These are phyloP conservation scores for Trichoderma simmonsii DNA, from an alignment of 2,329 filamentous ascomycete species.

Conservation along the genomic window DNA sequence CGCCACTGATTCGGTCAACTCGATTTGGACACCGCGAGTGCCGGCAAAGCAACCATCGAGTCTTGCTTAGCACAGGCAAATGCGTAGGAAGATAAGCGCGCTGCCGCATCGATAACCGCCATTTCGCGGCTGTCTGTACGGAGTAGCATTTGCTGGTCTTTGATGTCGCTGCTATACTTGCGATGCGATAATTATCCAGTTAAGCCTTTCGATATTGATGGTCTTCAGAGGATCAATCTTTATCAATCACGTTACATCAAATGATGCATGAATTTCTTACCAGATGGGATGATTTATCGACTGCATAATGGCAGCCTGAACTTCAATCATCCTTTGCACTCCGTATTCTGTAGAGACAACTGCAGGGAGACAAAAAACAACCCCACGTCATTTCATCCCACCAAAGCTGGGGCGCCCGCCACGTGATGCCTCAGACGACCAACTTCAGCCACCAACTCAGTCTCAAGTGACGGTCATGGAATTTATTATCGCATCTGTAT, in stretches of 20 bases:
- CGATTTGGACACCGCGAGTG: constrained; percentile 13
- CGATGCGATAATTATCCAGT: background rate
- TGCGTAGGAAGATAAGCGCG: constrained; percentile 5
- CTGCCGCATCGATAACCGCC: constrained; percentile 12
- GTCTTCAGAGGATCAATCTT: background rate
- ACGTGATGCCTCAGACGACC: background rate
- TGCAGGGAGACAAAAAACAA: background rate
- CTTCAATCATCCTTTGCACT: background rate
- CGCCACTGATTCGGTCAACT: constrained; percentile 13
- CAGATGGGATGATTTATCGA: background rate
- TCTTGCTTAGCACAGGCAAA: background rate
- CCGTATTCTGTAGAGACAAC: background rate
- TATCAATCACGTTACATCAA: background rate
- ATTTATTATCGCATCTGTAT: background rate
- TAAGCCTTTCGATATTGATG: background rate
- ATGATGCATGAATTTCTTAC: too few species aligned
- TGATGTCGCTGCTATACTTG: background rate
- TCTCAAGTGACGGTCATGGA: background rate
- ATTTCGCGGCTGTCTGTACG: background rate
- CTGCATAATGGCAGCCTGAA: background rate
- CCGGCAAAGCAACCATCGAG: background rate
- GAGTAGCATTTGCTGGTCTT: background rate
- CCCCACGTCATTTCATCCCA: background rate
- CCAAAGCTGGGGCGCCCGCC: background rate
- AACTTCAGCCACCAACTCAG: background rate